phyloP scores from a whole-genome alignment of 805 yeast species.

The Brettanomyces nanus region DNA sequence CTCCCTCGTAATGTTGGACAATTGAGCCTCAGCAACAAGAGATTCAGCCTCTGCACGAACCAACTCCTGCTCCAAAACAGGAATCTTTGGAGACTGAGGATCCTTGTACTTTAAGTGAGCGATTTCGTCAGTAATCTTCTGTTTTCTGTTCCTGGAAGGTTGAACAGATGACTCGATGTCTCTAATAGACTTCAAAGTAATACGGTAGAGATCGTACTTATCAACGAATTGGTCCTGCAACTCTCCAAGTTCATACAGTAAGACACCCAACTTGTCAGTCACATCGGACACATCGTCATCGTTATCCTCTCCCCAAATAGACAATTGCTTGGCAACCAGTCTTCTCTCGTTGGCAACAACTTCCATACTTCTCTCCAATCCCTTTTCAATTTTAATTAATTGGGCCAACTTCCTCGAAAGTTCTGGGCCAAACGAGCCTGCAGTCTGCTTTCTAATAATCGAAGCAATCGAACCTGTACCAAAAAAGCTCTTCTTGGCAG shows the following conservation, averaged over 20 bases:
- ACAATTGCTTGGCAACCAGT: conserved; percentile 94
- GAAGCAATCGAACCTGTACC: conserved; percentile 67
- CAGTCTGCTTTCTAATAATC: conserved; percentile 70
- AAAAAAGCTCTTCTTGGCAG: conserved; percentile 69
- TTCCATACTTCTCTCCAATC: conserved; percentile 89
- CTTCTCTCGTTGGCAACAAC: conserved; percentile 89
- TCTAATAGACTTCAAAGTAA: conserved; percentile 88
- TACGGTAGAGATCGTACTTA: conserved; percentile 96
- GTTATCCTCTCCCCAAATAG: conserved; percentile 96
- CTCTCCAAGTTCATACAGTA: conserved; percentile 94
- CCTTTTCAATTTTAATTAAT: conserved; percentile 93
- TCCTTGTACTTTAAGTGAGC: conserved; percentile 97
- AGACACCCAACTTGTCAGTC: conserved; percentile 94
- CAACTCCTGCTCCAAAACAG: conserved; percentile 93
- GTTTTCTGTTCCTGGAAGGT: conserved; percentile 97
- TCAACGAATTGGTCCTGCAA: conserved; percentile 97
- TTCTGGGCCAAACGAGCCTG: conserved; percentile 93
- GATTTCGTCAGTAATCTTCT: conserved; percentile 93
- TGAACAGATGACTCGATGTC: conserved; percentile 97
- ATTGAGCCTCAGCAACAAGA: conserved; percentile 97
- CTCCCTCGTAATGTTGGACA: conserved; percentile 96
- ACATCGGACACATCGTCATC: conserved; percentile 97
- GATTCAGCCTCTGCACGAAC: conserved; percentile 99
- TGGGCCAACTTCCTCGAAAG: conserved; percentile 85
- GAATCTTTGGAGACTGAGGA: conserved; percentile 93